A percentile compares a stretch with the other conserved stretches of the same genome.
Evolutionary conservation across 768 basidiomycete species (phyloP).

Genomic region (Podaxis rugospora): DNA sequence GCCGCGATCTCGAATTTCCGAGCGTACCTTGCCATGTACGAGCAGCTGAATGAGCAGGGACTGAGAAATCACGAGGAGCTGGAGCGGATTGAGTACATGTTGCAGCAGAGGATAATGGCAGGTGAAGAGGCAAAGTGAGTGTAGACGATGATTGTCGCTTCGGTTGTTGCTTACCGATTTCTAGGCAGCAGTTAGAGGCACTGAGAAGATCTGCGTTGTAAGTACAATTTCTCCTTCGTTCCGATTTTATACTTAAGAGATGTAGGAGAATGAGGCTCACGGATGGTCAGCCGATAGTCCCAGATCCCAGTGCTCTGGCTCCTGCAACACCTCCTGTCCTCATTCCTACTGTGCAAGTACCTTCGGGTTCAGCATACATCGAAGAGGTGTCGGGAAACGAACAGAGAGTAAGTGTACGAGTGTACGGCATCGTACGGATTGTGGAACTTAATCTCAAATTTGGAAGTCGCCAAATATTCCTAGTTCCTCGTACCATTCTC

Average conservation of each 20-base stretch:
- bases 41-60: conserved; percentile 37
- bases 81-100: conserved; percentile 13
- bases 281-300: neutral
- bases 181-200: conserved; percentile 2
- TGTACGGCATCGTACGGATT: neutral
- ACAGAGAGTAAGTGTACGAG: conserved; percentile 16
- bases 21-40: conserved; percentile 27
- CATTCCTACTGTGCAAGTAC: neutral
- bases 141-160: conserved; percentile 2
- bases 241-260: neutral
- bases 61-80: conserved; percentile 23
- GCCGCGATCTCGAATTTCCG: conserved; percentile 11
- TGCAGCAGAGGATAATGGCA: conserved; percentile 27
- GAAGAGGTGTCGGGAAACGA: conserved; percentile 12
- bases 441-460: neutral
- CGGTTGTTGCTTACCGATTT: neutral
- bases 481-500: neutral
- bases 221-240: neutral
- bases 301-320: neutral
- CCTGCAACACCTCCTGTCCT: neutral
- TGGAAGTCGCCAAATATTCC: neutral
- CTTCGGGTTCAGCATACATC: conserved; percentile 5
- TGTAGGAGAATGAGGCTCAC: neutral
- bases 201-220: neutral
- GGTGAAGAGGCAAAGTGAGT: conserved; percentile 46